Base-by-base conservation (phyloP, 2,329 filamentous ascomycete genomes). In the Geosmithia flava region DNA sequence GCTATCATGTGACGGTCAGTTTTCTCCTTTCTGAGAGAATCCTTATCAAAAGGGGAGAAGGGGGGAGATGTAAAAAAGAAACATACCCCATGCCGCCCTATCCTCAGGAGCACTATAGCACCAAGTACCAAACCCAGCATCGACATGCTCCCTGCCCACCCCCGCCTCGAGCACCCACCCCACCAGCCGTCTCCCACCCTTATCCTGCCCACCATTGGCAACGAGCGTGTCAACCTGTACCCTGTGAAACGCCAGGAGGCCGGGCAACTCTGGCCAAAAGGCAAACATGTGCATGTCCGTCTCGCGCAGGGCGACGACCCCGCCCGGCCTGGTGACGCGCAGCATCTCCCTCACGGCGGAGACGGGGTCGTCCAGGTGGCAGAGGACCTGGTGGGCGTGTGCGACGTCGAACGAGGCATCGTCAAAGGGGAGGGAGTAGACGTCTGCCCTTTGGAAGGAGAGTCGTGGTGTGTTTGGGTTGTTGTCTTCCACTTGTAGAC, bases 391-490 rank as follows among this genome's bases (percentile, higher is more conserved):
- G n/a, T 63, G 64, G 23, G 58, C 60, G 53, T 64, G 70, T 19
- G 70, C 62, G 3, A 72, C 53, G 51, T 73, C 68, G 48, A 73
- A 72, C 0, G 55, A 53, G 6, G 55, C 56, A 49, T 72, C 65
- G 0, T 58, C 44, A 20, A 66, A 72, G 0, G 66, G 59, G 0
- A 74, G 62, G 13, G 58, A 47, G 42, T 55, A 63, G 13, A 61
- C 53, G 43, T 55, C 56, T 23, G 59, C 60, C 19, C 47, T 50
- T 43, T 59, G 57, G 46, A 59, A 61, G 29, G 33, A 37, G 15
- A 16, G 33, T 11, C 33, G 33, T 11, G 33, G 33, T 62, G n/a
- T n/a, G n/a, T n/a, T n/a, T n/a, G n/a, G n/a, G n/a, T n/a, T n/a
- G n/a, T 15, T 8, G 23, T 27, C 23, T 5, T 27, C 23, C 23